Conservation (phyloP, 768 basidiomycete genomes). For the Boletellus ananas region DNA sequence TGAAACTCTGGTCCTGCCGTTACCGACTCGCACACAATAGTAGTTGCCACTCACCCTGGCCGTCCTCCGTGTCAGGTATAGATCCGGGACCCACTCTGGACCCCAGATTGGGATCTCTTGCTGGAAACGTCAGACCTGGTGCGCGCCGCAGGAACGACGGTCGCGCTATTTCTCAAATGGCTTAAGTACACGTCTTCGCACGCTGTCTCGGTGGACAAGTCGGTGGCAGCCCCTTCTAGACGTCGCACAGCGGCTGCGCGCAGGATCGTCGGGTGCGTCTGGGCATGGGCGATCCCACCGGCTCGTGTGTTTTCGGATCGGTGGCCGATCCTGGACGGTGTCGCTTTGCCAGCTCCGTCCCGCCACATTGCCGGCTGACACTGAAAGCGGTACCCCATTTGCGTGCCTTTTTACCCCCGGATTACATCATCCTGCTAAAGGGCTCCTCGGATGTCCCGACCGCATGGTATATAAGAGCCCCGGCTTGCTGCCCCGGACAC, state of each 20-base stretch:
- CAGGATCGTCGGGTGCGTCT: no score
- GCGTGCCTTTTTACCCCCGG: conserved; percentile 14
- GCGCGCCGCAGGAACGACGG: background rate
- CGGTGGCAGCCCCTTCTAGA: no score
- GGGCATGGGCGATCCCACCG: no score
- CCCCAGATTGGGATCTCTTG: background rate
- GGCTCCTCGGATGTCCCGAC: conserved; percentile 1
- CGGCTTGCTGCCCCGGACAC: no score
- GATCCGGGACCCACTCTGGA: background rate
- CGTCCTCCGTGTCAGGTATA: background rate
- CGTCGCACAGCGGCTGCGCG: no score
- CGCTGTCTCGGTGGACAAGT: no score
- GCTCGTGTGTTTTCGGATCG: background rate
- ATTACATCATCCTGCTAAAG: conserved; percentile 16
- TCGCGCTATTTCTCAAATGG: background rate
- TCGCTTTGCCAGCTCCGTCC: conserved; percentile 9
- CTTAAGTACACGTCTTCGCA: no score
- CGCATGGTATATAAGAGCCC: conserved; percentile 5
- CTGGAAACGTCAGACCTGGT: background rate
- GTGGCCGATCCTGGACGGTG: background rate
- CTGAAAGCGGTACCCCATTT: conserved; percentile 9
- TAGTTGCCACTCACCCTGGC: background rate
- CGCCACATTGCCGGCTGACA: background rate
- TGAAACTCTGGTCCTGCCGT: conserved; percentile 12
- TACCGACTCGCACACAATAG: conserved; percentile 6